A percentile compares a stretch with the other conserved stretches of the same genome.
Conservation (phyloP, 345 rosid genomes). For the Salix brachista region DNA sequence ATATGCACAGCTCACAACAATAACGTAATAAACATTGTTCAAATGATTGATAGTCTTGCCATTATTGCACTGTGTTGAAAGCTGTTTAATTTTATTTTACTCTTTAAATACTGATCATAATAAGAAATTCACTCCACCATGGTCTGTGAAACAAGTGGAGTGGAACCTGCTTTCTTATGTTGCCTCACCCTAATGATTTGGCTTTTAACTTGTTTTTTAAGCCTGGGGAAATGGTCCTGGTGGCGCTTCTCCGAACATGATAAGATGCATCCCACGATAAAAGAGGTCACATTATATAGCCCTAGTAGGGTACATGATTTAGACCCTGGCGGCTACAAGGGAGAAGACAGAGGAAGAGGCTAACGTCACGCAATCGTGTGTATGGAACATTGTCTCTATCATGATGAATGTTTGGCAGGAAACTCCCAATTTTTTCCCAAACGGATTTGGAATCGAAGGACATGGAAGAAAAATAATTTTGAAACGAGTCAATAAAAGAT, state of each 20-base stretch:
- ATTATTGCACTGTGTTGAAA: background rate
- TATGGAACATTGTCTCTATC: background rate
- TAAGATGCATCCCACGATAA: background rate
- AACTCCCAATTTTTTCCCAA: background rate
- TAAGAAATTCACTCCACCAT: background rate
- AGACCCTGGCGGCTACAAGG: background rate
- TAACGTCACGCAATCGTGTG: too few relatives aligned
- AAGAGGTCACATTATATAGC: background rate
- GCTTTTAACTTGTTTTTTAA: background rate
- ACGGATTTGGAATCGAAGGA: background rate
- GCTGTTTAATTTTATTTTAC: background rate
- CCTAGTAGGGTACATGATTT: background rate
- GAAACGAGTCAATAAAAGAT: background rate
- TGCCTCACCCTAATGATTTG: background rate
- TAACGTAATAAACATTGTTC: background rate
- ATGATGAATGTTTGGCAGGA: background rate
- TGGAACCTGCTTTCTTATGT: background rate
- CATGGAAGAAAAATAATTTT: background rate
- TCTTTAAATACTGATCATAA: background rate
- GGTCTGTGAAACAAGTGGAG: background rate
- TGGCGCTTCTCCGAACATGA: background rate
- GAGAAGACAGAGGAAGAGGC: background rate
- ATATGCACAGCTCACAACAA: background rate
- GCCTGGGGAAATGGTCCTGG: background rate
- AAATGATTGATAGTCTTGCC: background rate